phyloP scores from a whole-genome alignment of 208 protist genomes.

The Trypanosoma cruzi region DNA sequence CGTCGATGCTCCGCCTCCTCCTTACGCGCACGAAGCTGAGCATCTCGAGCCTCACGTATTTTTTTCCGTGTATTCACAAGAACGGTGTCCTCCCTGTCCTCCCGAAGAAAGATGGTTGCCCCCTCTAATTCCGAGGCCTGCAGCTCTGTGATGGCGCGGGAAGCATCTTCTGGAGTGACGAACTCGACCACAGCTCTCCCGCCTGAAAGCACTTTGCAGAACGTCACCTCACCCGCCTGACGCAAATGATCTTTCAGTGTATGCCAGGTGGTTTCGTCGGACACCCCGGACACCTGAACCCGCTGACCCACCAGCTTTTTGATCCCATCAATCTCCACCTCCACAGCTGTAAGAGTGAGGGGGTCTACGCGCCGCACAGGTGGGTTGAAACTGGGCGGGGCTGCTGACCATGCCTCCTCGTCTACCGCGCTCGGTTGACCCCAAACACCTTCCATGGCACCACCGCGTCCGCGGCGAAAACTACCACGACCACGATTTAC shows the following conservation, averaged over 20 bases:
- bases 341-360: constrained; percentile 85
- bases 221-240: constrained; percentile 79
- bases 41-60: constrained; percentile 79
- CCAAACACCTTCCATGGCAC: constrained; percentile 48
- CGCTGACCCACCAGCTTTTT: constrained; percentile 91
- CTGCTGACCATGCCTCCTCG: constrained; percentile 79
- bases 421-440: constrained; percentile 62
- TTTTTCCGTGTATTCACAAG: constrained; percentile 80
- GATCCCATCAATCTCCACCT: constrained; percentile 88
- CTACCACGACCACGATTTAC: constrained; percentile 44
- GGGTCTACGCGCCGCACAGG: constrained; percentile 87
- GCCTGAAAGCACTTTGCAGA: constrained; percentile 72
- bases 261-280: constrained; percentile 89
- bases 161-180: constrained; percentile 77
- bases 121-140: constrained; percentile 88
- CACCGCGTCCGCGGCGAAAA: constrained; percentile 32
- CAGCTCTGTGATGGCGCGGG: constrained; percentile 82
- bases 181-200: constrained; percentile 90
- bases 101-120: constrained; percentile 80
- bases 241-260: constrained; percentile 91
- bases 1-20: constrained; percentile 66
- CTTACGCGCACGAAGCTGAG: constrained; percentile 78
- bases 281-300: constrained; percentile 81
- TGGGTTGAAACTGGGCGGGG: constrained; percentile 82
- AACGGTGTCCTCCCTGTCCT: constrained; percentile 88